Base-by-base conservation (phyloP, 2,329 filamentous ascomycete species). In the Aspergillus clavatus region DNA sequence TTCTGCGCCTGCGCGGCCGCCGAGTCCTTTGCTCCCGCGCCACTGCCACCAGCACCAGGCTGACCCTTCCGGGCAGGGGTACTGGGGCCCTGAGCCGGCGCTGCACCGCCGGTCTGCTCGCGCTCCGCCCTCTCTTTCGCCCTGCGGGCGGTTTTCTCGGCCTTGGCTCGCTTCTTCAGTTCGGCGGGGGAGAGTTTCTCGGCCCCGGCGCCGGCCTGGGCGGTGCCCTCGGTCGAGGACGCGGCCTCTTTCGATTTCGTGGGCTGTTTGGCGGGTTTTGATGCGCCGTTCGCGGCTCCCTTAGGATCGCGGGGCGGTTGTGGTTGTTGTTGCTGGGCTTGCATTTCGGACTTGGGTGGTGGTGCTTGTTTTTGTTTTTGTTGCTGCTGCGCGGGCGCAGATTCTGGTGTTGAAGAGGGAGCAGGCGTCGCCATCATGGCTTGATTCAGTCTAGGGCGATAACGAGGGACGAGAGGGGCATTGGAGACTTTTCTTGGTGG, bases 101-200 rank as follows among this genome's bases (percentile, higher is more conserved):
- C 45, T 52, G 44, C 70, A 16, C 66, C 65, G 45, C 68, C 69
- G 1, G 73, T 69, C 23, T 63, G 63, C 51, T 78, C 78, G 3
- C 62, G 57, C 23, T 76, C 73, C 23, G 74, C 73, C 63, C 84
- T 88, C 59, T 77, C 81, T 61, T 83, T 83, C 39, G 86, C 88
- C 72, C 91, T 80, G 50, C 88, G 79, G 38, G 89, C 89, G 42
- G 87, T 86, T 72, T 96, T 97, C 66, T 96, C 91, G 24, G 88
- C 90, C 67, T 95, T 91, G 50, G 86, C 85, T 65, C 82, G 83
- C 60, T 90, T 91, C 72, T 97, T 97, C 60, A 95, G 65, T 68
- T 95, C 86, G 16, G 88, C 89, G 27, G 61, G 61, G 5, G 66
- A 66, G 23, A 72, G 57, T 21, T 70, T 65, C 21, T 66, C 66